Evolutionary conservation across 2,329 filamentous ascomycete genomes (phyloP).

Genomic region (Diaporthe caulivora): DNA sequence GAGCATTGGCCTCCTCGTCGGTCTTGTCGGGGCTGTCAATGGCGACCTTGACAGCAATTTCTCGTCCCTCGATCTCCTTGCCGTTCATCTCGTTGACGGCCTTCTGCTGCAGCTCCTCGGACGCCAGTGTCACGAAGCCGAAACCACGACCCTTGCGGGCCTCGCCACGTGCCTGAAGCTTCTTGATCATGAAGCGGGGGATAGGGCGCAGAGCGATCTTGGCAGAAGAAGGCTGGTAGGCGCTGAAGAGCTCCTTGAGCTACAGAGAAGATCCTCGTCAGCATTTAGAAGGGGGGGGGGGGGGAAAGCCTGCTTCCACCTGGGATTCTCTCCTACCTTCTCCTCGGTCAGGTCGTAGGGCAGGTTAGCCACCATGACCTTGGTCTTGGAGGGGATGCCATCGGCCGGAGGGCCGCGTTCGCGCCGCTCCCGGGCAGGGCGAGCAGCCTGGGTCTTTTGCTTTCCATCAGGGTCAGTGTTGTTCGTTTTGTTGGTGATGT

Average conservation of each 20-base stretch:
- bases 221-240: slow-evolving; percentile 91
- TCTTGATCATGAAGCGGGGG: slow-evolving; percentile 99
- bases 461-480: slow-evolving; percentile 72
- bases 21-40: slow-evolving; percentile 99
- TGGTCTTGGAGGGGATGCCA: slow-evolving; percentile 98
- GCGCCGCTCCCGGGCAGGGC: slow-evolving; percentile 71
- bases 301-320: slow-evolving; percentile 24
- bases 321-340: slow-evolving; percentile 72
- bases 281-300: no score
- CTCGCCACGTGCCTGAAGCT: slow-evolving; percentile 97
- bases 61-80: slow-evolving; percentile 98
- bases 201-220: slow-evolving; percentile 99
- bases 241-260: slow-evolving; percentile 97
- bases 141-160: slow-evolving; percentile 99
- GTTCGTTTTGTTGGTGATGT: slow-evolving; percentile 68
- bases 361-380: slow-evolving; percentile 99
- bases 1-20: slow-evolving; percentile 81
- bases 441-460: slow-evolving; percentile 65
- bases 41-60: slow-evolving; percentile 99
- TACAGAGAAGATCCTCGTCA: slow-evolving; percentile 53
- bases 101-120: slow-evolving; percentile 97
- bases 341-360: slow-evolving; percentile 98
- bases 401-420: slow-evolving; percentile 97
- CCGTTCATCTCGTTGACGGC: slow-evolving; percentile 98
- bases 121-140: slow-evolving; percentile 95